Evolutionary conservation across 345 rosid species (phyloP), one percentile per base, ranked within the genome.

Genomic region (Cardiospermum halicacabum): DNA sequence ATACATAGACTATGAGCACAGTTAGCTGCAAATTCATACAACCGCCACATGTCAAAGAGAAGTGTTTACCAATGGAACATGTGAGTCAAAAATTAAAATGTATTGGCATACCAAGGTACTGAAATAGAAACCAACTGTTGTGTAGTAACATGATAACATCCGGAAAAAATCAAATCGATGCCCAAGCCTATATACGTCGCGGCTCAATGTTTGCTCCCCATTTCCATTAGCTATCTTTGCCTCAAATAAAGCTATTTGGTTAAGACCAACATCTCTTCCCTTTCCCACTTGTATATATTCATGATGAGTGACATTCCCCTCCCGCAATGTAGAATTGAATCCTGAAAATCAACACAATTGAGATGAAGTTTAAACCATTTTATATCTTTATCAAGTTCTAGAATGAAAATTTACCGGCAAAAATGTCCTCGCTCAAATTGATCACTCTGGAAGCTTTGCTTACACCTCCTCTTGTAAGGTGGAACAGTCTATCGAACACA

Each of bases 221-320:
- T 88, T 91, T 51, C 97, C 97, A 72, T 85, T 86, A 26, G 96
- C 96, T 56, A 91, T 85, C 74, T 91, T 91, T 66, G 96, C 96
- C 75, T 91, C 97, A 68, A 91, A 91, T 82, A 88, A 74, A 26
- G 97, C 88, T 49, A 91, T 91, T 68, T 91, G 96, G 70, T 91
- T 91, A 56, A 91, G 89, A 6, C 96, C 97, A 62, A 91, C 96
- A 76, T 91, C 97, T 73, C 97, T 83, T 26, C 97, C 97, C 74
- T 91, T 91, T 24, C 97, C 97, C 69, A 88, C 96, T 84, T 91
- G 97, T 77, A 91, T 91, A 69, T 91, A 91, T 71, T 91, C 97
- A 64, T 91, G 96, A 78, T 88, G 97, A 32, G 97, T 91, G 56
- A 91, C 86, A 65, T 82, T 78, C 34, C 97, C 97, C 72, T 83